Base-by-base conservation (phyloP, 2,329 filamentous ascomycete genomes). In the Nothophaeocryptopus gaeumannii region DNA sequence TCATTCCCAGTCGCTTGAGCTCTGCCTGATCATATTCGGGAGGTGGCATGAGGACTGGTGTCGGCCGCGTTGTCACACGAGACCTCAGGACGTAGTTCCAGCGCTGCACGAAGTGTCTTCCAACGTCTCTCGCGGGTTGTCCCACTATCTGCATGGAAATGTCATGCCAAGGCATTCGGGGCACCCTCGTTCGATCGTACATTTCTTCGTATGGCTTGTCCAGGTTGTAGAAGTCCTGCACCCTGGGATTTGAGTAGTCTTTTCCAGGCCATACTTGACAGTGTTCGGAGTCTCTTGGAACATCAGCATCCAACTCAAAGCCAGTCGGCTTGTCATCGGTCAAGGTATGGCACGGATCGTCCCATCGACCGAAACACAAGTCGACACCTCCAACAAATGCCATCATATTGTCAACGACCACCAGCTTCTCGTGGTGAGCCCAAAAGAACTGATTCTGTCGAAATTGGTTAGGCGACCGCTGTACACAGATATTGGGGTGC, bases 401-500 rank as follows among this genome's bases (percentile, higher is more conserved):
- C 42, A 97, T 84, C 46, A 92, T 93, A 65, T 97, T 93, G 67
- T 99, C 93, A 13, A 99, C 88, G 35, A 99, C 84, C 64, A 90
- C 92, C n/a, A 99, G 81, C 72, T 99, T 99, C 69, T 99, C 93
- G 71, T 99, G 93, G 67, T 99, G 93, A 1, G 93, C 93, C 78
- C 95, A 99, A 76, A 99, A 99, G 74, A 99, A 99, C 39, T 96
- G 95, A 63, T 97, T 97, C 72, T 99, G 95, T 65, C 95, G 88
- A 72, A 97, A 91, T 70, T 99, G 93, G 62, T 99, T 96, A 0
- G 93, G 93, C 2, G 93, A 97, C 63, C 93, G 80, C 67, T 97
- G 90, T 11, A 99, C 90, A 62, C 96, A 96, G 55, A 99, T 85
- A 67, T 99, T 99, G 14, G 90, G 90, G 62, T 97, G 92, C 7